Conservation (phyloP, 768 basidiomycete genomes). For the Podaxis carcinomalis region DNA sequence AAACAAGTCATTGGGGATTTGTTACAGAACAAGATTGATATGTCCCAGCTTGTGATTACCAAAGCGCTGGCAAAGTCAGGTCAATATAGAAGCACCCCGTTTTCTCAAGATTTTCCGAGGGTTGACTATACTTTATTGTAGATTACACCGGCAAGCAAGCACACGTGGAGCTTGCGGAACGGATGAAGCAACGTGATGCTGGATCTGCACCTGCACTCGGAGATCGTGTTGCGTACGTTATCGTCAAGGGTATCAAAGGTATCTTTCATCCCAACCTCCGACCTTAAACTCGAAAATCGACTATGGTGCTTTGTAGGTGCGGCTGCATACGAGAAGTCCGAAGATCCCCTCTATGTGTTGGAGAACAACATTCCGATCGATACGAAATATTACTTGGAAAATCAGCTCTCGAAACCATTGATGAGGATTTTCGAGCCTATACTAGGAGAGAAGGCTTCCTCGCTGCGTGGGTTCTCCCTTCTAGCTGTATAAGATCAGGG, state of each 20-base stretch:
- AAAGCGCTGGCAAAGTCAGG: conserved; percentile 91
- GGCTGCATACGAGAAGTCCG: conserved; percentile 97
- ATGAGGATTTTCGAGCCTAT: conserved; percentile 99
- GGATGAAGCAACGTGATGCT: conserved; percentile 96
- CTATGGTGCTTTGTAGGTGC: conserved; percentile 52
- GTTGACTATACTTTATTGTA: conserved; percentile 19
- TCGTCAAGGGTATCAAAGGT: conserved; percentile 96
- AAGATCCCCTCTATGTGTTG: conserved; percentile 94
- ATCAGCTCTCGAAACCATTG: conserved; percentile 94
- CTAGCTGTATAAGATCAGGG: not conserved
- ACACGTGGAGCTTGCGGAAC: conserved; percentile 90
- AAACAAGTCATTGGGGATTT: conserved; percentile 93
- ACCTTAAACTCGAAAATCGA: not conserved
- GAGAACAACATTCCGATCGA: conserved; percentile 99
- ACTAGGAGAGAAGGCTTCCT: conserved; percentile 85
- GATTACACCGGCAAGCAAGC: conserved; percentile 96
- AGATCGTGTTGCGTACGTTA: conserved; percentile 98
- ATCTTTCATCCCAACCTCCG: not conserved
- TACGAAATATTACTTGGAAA: conserved; percentile 96
- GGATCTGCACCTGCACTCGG: conserved; percentile 97
- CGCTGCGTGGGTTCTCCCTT: conserved; percentile 48
- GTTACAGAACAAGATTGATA: conserved; percentile 94
- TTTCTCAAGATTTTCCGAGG: too few relatives aligned
- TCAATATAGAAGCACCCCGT: conserved; percentile 24
- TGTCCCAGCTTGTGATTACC: conserved; percentile 99